Conservation (phyloP, 768 basidiomycete species). For the Pulveroboletus ravenelii region DNA sequence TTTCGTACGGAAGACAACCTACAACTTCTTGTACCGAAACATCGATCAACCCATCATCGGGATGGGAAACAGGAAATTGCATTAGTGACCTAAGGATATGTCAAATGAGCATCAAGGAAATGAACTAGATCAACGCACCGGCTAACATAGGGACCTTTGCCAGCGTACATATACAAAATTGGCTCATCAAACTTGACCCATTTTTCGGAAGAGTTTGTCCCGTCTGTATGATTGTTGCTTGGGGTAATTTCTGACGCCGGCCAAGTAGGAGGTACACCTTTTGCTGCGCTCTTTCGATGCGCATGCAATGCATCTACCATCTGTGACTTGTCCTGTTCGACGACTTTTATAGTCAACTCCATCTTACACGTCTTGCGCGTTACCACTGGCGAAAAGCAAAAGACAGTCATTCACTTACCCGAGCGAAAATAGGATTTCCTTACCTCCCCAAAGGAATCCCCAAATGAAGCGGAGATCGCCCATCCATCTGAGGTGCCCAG, state of each 20-base stretch:
- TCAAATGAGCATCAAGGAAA: background rate
- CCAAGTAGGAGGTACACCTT: slow-evolving; percentile 5
- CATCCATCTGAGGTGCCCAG: slow-evolving; percentile 84
- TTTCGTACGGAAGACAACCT: slow-evolving; percentile 14
- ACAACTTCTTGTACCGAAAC: slow-evolving; percentile 62
- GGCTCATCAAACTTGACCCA: slow-evolving; percentile 72
- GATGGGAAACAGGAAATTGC: slow-evolving; percentile 79
- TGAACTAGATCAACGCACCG: slow-evolving; percentile 36
- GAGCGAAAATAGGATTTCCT: slow-evolving; percentile 12
- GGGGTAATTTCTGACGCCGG: slow-evolving; percentile 10
- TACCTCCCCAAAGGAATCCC: slow-evolving; percentile 69
- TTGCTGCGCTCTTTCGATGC: slow-evolving; percentile 27
- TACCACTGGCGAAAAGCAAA: slow-evolving; percentile 40
- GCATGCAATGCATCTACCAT: slow-evolving; percentile 55
- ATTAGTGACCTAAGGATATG: slow-evolving; percentile 54
- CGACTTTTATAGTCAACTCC: slow-evolving; percentile 66
- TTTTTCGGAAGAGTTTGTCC: slow-evolving; percentile 41
- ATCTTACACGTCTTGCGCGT: slow-evolving; percentile 61
- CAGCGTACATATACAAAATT: slow-evolving; percentile 66
- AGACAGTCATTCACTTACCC: background rate
- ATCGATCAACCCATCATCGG: slow-evolving; percentile 77
- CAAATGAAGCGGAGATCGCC: slow-evolving; percentile 74
- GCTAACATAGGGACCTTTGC: slow-evolving; percentile 73
- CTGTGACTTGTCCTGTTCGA: slow-evolving; percentile 61
- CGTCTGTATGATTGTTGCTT: slow-evolving; percentile 9